phyloP scores from a whole-genome alignment of 768 basidiomycete species.

The Hygrocybe punicea region DNA sequence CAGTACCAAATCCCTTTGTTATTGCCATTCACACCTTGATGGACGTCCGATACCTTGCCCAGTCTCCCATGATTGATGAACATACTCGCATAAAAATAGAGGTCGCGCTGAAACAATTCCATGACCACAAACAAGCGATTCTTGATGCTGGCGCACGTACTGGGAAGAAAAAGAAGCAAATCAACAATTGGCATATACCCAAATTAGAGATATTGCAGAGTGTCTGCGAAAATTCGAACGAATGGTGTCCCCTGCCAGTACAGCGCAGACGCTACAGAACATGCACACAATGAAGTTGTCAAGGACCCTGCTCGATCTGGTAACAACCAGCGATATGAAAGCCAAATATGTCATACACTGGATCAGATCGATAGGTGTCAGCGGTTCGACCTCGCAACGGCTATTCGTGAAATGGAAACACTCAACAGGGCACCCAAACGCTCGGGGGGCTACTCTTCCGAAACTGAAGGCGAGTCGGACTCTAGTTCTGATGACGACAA shows the following conservation, averaged over 20 bases:
- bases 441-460: background rate
- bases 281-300: conserved; percentile 20
- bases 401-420: background rate
- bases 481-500: background rate
- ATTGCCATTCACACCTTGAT: conserved; percentile 10
- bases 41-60: conserved; percentile 13
- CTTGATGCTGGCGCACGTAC: conserved; percentile 13
- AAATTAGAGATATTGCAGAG: conserved; percentile 32
- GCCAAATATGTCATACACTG: conserved; percentile 21
- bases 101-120: conserved; percentile 19
- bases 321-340: conserved; percentile 20
- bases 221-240: background rate
- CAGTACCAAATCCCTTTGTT: conserved; percentile 9
- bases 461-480: background rate
- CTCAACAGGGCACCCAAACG: background rate
- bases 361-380: conserved; percentile 16
- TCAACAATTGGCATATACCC: conserved; percentile 30
- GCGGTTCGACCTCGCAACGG: conserved; percentile 14
- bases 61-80: conserved; percentile 4
- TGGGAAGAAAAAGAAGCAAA: conserved; percentile 14
- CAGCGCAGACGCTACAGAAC: conserved; percentile 23
- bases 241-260: conserved; percentile 23
- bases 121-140: conserved; percentile 26
- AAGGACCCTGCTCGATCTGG: conserved; percentile 17
- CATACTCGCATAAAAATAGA: conserved; percentile 13